Percentiles rank a stretch among this genome's conserved stretches.
Conservation (phyloP, 1,139 yeast genomes). For the Debaryomyces nepalensis region DNA sequence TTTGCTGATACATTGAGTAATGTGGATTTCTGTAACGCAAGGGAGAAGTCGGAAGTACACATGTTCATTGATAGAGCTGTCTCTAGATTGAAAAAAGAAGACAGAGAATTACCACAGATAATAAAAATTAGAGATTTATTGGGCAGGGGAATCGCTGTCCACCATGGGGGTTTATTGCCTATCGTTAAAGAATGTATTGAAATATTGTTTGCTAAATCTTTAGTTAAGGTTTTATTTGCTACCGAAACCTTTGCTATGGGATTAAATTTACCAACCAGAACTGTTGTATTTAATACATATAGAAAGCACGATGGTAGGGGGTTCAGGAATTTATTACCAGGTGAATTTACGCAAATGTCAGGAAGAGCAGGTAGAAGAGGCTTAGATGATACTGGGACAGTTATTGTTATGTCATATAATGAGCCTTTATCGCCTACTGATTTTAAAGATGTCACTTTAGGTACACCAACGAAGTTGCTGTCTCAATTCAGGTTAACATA, state of each 20-base stretch:
- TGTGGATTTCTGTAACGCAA: conserved; percentile 78
- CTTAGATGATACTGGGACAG: conserved; percentile 90
- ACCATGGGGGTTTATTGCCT: conserved; percentile 95
- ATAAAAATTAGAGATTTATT: conserved; percentile 78
- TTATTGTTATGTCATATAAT: conserved; percentile 87
- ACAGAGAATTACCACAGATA: conserved; percentile 91
- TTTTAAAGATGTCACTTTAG: conserved; percentile 81
- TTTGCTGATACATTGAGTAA: conserved; percentile 80
- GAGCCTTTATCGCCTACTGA: conserved; percentile 65
- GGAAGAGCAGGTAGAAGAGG: conserved; percentile 99
- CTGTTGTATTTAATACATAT: conserved; percentile 86
- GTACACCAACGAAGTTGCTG: conserved; percentile 84
- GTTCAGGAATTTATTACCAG: conserved; percentile 83
- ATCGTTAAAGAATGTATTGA: conserved; percentile 95
- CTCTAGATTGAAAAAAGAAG: conserved; percentile 85
- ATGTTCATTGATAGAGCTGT: conserved; percentile 92
- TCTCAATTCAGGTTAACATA: conserved; percentile 94
- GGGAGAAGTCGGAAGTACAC: conserved; percentile 87
- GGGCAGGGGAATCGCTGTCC: conserved; percentile 93
- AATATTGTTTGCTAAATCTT: conserved; percentile 81
- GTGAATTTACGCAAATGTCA: conserved; percentile 98
- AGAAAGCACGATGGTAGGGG: conserved; percentile 89
- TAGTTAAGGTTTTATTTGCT: conserved; percentile 90
- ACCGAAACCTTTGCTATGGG: conserved; percentile 99
- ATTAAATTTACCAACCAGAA: conserved; percentile 92